Conservation (phyloP, 306 rosid genomes). For the Styphnolobium japonicum region DNA sequence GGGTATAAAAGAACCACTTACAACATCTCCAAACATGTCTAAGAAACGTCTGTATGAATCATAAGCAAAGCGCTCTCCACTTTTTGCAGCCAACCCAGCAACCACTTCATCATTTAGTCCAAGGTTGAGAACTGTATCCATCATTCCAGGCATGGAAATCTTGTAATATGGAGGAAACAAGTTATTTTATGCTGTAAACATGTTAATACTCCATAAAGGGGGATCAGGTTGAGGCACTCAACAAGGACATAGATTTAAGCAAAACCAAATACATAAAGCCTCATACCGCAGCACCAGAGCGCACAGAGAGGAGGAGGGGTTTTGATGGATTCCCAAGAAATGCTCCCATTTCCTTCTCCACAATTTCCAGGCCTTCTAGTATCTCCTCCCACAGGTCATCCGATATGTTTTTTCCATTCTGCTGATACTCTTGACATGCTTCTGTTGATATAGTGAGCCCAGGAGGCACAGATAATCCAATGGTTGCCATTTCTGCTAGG, state of each 20-base stretch:
- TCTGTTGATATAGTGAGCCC: constrained; percentile 96
- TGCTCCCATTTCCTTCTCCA: constrained; percentile 75
- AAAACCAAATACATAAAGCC: neutral
- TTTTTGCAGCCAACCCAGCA: constrained; percentile 80
- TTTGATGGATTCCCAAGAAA: constrained; percentile 80
- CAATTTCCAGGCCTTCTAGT: constrained; percentile 55
- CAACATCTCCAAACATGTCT: constrained; percentile 97
- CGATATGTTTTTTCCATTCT: constrained; percentile 57
- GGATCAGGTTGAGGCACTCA: neutral
- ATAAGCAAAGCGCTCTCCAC: constrained; percentile 94
- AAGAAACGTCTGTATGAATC: constrained; percentile 94
- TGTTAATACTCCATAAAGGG: neutral
- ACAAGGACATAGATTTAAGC: neutral
- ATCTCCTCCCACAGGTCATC: constrained; percentile 83
- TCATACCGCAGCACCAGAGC: constrained; percentile 96
- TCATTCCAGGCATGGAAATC: constrained; percentile 99
- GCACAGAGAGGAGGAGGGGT: constrained; percentile 87
- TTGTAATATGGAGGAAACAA: constrained; percentile 24
- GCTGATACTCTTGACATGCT: constrained; percentile 94
- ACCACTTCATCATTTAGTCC: constrained; percentile 92
- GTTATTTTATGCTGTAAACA: constrained; percentile 12
- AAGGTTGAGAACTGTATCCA: constrained; percentile 99
- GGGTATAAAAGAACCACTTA: constrained; percentile 47
- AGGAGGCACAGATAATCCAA: constrained; percentile 87
- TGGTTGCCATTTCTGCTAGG: constrained; percentile 96